Percentiles rank a stretch among this genome's conserved stretches.
These are phyloP conservation scores for Volvox carteri DNA, from an alignment of 163 green algal genomes.

Conservation along the genomic window DNA sequence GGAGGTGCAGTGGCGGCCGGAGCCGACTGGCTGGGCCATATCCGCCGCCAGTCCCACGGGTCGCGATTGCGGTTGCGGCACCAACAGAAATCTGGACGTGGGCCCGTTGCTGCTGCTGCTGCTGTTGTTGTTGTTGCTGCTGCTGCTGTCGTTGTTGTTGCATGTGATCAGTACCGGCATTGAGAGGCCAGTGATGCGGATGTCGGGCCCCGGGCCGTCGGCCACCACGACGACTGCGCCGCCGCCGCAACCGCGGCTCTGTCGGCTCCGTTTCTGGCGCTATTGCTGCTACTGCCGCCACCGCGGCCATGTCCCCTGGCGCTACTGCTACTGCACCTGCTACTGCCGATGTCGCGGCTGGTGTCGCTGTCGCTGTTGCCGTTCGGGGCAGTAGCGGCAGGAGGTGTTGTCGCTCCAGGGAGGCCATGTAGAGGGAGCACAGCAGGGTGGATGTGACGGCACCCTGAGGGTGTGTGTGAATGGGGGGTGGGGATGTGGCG, in stretches of 20 bases:
- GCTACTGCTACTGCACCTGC: neutral
- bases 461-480: conserved; percentile 74
- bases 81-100: too few species aligned
- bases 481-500: neutral
- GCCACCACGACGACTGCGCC: neutral
- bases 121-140: neutral
- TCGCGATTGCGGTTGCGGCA: too few species aligned
- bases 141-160: neutral
- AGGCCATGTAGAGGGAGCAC: conserved; percentile 92
- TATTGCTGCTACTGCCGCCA: neutral
- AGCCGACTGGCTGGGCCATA: too few species aligned
- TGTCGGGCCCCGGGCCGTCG: neutral
- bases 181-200: too few species aligned
- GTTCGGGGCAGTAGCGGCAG: conserved; percentile 72
- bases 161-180: too few species aligned
- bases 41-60: too few species aligned
- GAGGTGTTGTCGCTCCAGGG: conserved; percentile 83
- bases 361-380: conserved; percentile 1
- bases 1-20: too few species aligned
- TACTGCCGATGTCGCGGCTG: neutral
- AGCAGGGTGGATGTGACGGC: conserved; percentile 88
- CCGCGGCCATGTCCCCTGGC: neutral
- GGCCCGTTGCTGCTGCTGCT: neutral
- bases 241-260: too few species aligned
- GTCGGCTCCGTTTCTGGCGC: too few species aligned